phyloP scores from a whole-genome alignment of 805 yeast species.

The Schwanniomyces sp. region DNA sequence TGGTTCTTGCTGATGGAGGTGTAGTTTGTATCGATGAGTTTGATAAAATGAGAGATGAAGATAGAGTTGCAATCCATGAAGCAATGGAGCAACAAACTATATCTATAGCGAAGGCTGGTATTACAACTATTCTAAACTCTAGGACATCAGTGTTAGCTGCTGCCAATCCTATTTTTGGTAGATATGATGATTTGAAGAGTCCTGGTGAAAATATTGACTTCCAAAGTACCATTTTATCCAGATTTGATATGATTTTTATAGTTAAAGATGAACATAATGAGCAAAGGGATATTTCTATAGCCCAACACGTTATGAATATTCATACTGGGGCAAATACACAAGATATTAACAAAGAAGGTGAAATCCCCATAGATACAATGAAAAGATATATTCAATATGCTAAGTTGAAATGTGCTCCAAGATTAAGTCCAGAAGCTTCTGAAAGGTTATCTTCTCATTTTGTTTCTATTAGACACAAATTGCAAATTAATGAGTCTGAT shows the following conservation, averaged over 20 bases:
- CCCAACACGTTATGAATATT: constrained; percentile 91
- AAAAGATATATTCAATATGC: constrained; percentile 90
- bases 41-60: constrained; percentile 99
- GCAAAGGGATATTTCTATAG: constrained; percentile 81
- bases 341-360: constrained; percentile 59
- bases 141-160: constrained; percentile 97
- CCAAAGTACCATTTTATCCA: constrained; percentile 93
- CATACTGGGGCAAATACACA: constrained; percentile 71
- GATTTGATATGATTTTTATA: constrained; percentile 98
- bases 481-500: constrained; percentile 76
- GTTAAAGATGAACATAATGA: constrained; percentile 94
- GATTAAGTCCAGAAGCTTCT: constrained; percentile 84
- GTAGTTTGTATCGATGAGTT: constrained; percentile 99
- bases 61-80: constrained; percentile 97
- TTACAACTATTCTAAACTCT: constrained; percentile 93
- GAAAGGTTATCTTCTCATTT: constrained; percentile 90
- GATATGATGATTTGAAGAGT: constrained; percentile 92
- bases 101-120: constrained; percentile 98
- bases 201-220: constrained; percentile 98
- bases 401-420: constrained; percentile 88
- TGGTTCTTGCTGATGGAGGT: constrained; percentile 99
- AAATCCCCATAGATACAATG: constrained; percentile 88
- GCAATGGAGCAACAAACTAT: constrained; percentile 99
- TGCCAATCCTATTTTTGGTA: constrained; percentile 95
- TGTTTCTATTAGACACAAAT: constrained; percentile 82